Evolutionary conservation across 1,139 yeast genomes (phyloP).

Genomic region (Debaryomyces udenii): DNA sequence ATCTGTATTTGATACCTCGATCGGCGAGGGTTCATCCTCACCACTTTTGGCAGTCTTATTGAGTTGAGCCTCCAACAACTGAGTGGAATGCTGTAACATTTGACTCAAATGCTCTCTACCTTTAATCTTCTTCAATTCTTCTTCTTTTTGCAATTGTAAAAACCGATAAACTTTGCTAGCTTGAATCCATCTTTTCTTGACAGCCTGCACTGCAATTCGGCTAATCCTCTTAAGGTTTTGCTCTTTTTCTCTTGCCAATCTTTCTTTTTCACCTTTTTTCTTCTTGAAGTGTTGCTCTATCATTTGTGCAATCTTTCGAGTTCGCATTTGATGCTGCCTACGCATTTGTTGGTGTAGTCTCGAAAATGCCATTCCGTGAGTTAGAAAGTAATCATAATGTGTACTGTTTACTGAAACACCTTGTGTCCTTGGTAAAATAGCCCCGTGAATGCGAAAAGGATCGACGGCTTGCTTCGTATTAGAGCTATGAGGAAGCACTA

Average conservation of each 20-base stretch:
- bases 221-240: conserved; percentile 70
- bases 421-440: conserved; percentile 42
- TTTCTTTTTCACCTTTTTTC: conserved; percentile 85
- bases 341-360: conserved; percentile 71
- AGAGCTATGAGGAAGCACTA: conserved; percentile 47
- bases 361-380: conserved; percentile 77
- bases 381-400: conserved; percentile 70
- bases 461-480: conserved; percentile 44
- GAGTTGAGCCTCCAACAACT: conserved; percentile 82
- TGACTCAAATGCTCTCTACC: conserved; percentile 89
- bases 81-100: conserved; percentile 90
- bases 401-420: conserved; percentile 48
- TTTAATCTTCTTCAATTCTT: conserved; percentile 68
- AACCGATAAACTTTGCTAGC: conserved; percentile 81
- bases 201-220: conserved; percentile 78
- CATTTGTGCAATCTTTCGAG: conserved; percentile 77
- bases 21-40: conserved; percentile 18
- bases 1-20: conserved; percentile 25
- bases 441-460: conserved; percentile 42
- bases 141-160: conserved; percentile 58
- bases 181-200: conserved; percentile 85
- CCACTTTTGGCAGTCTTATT: conserved; percentile 38
- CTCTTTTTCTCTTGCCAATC: conserved; percentile 71
- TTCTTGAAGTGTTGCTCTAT: conserved; percentile 86
- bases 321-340: conserved; percentile 64